phyloP scores from a whole-genome alignment of 208 protist species.

The Naegleria lovaniensis region DNA sequence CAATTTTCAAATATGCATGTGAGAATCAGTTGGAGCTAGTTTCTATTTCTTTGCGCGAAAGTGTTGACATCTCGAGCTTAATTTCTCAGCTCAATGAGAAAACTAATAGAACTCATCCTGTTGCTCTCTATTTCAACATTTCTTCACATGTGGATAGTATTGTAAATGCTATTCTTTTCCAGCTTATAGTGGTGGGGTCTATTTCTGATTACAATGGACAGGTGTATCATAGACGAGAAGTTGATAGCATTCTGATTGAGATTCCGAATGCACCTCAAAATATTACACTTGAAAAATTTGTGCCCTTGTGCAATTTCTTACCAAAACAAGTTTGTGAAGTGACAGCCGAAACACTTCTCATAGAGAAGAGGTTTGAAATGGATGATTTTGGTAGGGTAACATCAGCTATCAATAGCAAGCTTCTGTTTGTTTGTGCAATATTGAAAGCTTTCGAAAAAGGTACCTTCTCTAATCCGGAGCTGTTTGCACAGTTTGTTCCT shows the following conservation, averaged over 20 bases:
- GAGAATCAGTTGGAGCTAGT: neutral
- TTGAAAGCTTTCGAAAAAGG: neutral
- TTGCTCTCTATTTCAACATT: constrained; percentile 33
- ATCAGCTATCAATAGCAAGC: neutral
- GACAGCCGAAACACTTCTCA: neutral
- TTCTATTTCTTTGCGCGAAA: neutral
- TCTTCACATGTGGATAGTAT: neutral
- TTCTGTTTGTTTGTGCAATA: constrained; percentile 21
- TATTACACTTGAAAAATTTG: neutral
- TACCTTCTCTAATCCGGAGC: neutral
- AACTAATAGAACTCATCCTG: neutral
- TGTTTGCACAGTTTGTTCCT: neutral
- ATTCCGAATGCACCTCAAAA: neutral
- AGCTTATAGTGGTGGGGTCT: constrained; percentile 33
- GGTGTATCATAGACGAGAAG: neutral
- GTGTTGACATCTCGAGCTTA: neutral
- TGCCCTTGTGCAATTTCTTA: neutral
- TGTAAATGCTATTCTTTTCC: constrained; percentile 28
- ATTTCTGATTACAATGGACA: neutral
- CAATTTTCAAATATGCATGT: neutral
- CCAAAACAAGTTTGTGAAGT: neutral
- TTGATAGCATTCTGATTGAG: constrained; percentile 25
- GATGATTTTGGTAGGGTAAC: neutral
- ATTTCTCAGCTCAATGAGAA: neutral
- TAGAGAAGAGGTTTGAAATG: neutral